phyloP scores from a whole-genome alignment of 2,329 filamentous ascomycete genomes.

The Microdochium nivale region DNA sequence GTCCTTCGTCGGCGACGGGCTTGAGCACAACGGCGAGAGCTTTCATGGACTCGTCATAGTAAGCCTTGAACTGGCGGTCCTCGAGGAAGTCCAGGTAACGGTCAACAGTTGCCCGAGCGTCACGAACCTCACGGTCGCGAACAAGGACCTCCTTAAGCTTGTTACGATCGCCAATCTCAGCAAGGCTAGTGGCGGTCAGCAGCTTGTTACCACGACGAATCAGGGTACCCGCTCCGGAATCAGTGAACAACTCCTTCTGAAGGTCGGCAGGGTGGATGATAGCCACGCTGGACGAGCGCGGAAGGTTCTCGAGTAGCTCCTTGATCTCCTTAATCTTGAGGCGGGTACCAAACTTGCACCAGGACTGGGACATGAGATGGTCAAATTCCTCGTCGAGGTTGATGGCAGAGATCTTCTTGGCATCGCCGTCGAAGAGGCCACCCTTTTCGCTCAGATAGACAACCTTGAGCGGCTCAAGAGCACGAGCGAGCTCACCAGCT shows the following conservation, averaged over 20 bases:
- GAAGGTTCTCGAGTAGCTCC: conserved; percentile 80
- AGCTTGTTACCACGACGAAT: conserved; percentile 91
- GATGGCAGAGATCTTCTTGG: conserved; percentile 92
- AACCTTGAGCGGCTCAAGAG: conserved; percentile 89
- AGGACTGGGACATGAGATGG: conserved; percentile 82
- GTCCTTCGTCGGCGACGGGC: conserved; percentile 51
- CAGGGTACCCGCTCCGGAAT: conserved; percentile 87
- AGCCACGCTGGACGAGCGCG: conserved; percentile 86
- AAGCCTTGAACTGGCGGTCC: conserved; percentile 77
- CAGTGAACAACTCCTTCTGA: conserved; percentile 94
- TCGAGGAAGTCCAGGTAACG: conserved; percentile 75
- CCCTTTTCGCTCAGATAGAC: conserved; percentile 99
- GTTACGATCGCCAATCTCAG: conserved; percentile 66
- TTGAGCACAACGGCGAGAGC: conserved; percentile 84
- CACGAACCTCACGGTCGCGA: conserved; percentile 71
- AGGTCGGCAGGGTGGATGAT: conserved; percentile 96
- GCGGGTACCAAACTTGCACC: conserved; percentile 90
- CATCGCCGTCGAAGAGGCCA: conserved; percentile 86
- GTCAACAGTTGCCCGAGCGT: conserved; percentile 77
- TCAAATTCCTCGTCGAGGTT: conserved; percentile 97
- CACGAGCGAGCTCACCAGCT: conserved; percentile 82
- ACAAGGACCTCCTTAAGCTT: conserved; percentile 77
- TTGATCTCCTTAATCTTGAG: conserved; percentile 98
- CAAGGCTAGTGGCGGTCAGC: conserved; percentile 60
- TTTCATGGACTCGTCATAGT: conserved; percentile 91